Conservation (phyloP, 345 rosid species). For the Diplotaxis tenuifolia region DNA sequence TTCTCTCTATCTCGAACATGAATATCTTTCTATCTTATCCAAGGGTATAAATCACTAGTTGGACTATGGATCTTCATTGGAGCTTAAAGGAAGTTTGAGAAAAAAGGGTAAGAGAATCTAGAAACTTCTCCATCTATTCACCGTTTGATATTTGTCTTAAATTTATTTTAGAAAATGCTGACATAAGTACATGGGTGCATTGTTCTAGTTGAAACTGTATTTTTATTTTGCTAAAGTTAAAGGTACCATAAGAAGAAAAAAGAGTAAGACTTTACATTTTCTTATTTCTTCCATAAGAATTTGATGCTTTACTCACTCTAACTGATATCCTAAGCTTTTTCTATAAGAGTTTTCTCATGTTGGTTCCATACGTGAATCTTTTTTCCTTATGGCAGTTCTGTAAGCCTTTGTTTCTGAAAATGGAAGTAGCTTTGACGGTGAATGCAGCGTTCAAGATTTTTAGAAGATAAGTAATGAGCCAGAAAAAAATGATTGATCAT, state of each 20-base stretch:
- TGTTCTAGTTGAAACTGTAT: slow-evolving; percentile 15
- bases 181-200: background rate
- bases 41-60: background rate
- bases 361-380: background rate
- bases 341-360: background rate
- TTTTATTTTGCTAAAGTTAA: slow-evolving; percentile 1
- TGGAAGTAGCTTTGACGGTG: background rate
- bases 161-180: background rate
- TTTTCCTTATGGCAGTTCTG: background rate
- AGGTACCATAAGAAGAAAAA: slow-evolving; percentile 33
- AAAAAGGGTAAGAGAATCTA: background rate
- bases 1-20: background rate
- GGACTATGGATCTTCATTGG: background rate
- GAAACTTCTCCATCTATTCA: slow-evolving; percentile 1
- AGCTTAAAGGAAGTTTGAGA: slow-evolving; percentile 8
- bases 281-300: background rate
- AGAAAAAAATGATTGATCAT: too few species aligned
- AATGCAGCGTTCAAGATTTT: background rate
- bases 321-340: background rate
- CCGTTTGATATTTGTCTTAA: background rate
- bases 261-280: slow-evolving; percentile 40
- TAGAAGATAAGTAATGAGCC: background rate
- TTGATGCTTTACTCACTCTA: background rate
- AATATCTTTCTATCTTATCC: background rate
- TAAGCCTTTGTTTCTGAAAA: background rate